A percentile compares a stretch with the other conserved stretches of the same genome.
These are phyloP conservation scores for Globomyces sp. DNA, from an alignment of 371 early-diverging fungal species.

Conservation along the genomic window DNA sequence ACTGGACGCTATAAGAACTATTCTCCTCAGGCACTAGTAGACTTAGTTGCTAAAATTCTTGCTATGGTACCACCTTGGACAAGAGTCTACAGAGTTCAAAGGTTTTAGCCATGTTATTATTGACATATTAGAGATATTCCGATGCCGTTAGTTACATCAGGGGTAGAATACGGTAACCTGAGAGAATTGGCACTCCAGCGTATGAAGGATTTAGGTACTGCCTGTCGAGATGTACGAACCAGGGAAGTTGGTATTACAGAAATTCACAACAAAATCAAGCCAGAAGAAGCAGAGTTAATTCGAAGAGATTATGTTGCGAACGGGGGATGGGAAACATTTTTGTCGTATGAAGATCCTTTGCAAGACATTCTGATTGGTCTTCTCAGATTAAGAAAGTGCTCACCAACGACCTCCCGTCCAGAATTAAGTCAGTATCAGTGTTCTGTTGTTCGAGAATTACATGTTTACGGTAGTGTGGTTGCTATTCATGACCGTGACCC, in stretches of 20 bases:
- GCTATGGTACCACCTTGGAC: conserved; percentile 99
- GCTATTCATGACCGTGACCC: conserved; percentile 96
- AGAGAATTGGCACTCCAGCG: conserved; percentile 96
- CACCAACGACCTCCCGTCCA: conserved; percentile 87
- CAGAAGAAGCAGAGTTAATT: conserved; percentile 95
- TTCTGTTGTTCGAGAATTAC: conserved; percentile 98
- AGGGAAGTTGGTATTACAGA: conserved; percentile 99
- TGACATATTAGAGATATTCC: conserved; percentile 89
- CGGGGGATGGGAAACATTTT: conserved; percentile 99
- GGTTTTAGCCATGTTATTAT: conserved; percentile 37
- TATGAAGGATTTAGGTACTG: conserved; percentile 97
- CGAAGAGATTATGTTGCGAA: conserved; percentile 99
- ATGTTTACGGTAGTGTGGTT: conserved; percentile 99
- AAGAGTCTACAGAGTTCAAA: conserved; percentile 98
- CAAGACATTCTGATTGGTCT: conserved; percentile 99
- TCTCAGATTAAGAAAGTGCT: conserved; percentile 95
- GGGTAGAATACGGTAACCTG: conserved; percentile 99
- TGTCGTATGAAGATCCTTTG: conserved; percentile 98
- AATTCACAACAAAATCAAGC: conserved; percentile 93
- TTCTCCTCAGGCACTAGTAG: conserved; percentile 97
- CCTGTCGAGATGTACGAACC: conserved; percentile 99
- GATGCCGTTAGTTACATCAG: conserved; percentile 99
- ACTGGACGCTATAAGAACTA: conserved; percentile 99
- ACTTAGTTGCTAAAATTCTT: conserved; percentile 96
- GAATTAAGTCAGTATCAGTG: conserved; percentile 81